phyloP scores from a whole-genome alignment of 805 yeast genomes.

The Suhomyces tanzawaensis region DNA sequence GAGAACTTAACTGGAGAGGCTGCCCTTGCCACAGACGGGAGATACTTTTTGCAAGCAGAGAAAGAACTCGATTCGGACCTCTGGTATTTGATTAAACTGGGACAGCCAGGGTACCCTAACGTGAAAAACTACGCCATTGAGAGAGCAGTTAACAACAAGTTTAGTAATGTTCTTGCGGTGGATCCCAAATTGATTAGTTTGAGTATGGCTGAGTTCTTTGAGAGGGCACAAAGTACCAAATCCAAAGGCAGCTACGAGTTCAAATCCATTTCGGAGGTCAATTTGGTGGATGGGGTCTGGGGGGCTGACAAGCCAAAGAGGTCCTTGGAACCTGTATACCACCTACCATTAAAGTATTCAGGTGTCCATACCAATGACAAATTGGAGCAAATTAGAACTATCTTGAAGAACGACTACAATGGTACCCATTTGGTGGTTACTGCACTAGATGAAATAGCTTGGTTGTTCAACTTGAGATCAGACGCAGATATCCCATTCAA shows the following conservation, averaged over 20 bases:
- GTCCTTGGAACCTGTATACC: conserved; percentile 32
- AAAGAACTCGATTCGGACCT: conserved; percentile 67
- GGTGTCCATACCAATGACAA: conserved; percentile 35
- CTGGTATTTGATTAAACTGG: conserved; percentile 83
- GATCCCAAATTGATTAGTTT: conserved; percentile 75
- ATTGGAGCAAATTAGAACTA: conserved; percentile 25
- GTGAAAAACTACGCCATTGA: conserved; percentile 77
- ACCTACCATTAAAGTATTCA: conserved; percentile 26
- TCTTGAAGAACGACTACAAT: conserved; percentile 24
- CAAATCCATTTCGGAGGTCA: conserved; percentile 26
- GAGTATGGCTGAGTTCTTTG: conserved; percentile 42
- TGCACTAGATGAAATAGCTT: conserved; percentile 87
- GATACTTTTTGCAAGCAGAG: conserved; percentile 89
- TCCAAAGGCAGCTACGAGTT: conserved; percentile 25
- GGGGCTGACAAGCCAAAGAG: conserved; percentile 33
- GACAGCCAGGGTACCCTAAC: conserved; percentile 61
- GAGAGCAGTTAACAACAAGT: conserved; percentile 50
- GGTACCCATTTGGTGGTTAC: conserved; percentile 49
- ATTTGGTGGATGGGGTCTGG: conserved; percentile 42
- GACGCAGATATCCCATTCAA: conserved; percentile 72
- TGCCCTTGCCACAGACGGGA: conserved; percentile 86
- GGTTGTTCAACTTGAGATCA: conserved; percentile 85
- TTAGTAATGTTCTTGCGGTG: conserved; percentile 62
- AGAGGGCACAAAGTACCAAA: conserved; percentile 18
- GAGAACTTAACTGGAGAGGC: conserved; percentile 59